Evolutionary conservation across 2,329 filamentous ascomycete genomes (phyloP).

Genomic region (Pseudomassariella vexata): DNA sequence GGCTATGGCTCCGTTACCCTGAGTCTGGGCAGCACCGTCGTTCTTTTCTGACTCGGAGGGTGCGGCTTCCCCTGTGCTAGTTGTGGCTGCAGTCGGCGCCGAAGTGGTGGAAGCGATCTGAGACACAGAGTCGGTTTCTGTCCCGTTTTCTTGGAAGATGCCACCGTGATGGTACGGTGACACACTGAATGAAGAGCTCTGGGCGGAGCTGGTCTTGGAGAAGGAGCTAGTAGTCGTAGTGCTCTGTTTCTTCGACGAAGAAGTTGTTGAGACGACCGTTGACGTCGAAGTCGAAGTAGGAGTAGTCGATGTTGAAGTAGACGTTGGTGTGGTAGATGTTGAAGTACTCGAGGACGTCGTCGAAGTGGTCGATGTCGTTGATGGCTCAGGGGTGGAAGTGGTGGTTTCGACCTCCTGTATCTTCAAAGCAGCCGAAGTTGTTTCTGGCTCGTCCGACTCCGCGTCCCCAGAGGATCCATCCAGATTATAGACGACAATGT

Average conservation of each 20-base stretch:
- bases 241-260: too few relatives aligned
- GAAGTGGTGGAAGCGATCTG: slow-evolving; percentile 13
- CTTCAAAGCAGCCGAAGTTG: slow-evolving; percentile 19
- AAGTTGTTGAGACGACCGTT: slow-evolving; percentile 7
- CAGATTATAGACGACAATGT: slow-evolving; percentile 56
- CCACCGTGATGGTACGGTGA: slow-evolving; percentile 26
- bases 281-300: slow-evolving; percentile 16
- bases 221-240: slow-evolving; percentile 10
- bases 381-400: slow-evolving; percentile 18
- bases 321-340: slow-evolving; percentile 15
- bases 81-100: slow-evolving; percentile 19
- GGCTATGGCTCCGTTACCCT: slow-evolving; percentile 44
- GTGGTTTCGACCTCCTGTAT: slow-evolving; percentile 25
- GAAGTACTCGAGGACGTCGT: slow-evolving; percentile 12
- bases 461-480: slow-evolving; percentile 34
- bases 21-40: slow-evolving; percentile 36
- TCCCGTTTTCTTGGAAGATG: slow-evolving; percentile 50
- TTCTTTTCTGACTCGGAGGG: slow-evolving; percentile 34
- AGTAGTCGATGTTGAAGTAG: slow-evolving; percentile 11
- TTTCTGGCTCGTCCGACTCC: slow-evolving; percentile 11
- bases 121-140: slow-evolving; percentile 12
- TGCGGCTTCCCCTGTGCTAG: slow-evolving; percentile 20
- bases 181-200: slow-evolving; percentile 8
- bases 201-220: slow-evolving; percentile 5
- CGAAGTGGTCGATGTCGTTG: slow-evolving; percentile 11